These are phyloP conservation scores for Biscutella laevigata DNA, from an alignment of 441 rosid genomes.

Conservation along the genomic window DNA sequence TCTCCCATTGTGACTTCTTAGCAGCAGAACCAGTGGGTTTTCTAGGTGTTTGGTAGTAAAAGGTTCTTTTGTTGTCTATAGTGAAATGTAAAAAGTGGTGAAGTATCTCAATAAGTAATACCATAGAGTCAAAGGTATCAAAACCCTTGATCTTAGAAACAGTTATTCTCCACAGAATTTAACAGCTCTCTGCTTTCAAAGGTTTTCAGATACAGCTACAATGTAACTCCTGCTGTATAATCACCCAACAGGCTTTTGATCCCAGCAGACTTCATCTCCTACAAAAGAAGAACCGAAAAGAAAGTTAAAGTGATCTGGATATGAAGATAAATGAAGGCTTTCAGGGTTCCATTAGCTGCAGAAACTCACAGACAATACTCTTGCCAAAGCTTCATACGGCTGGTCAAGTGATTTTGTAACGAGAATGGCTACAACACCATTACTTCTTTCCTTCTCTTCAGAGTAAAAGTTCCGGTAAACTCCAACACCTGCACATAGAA, in stretches of 20 bases:
- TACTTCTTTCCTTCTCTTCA: slow-evolving; percentile 55
- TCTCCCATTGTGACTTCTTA: too few species aligned
- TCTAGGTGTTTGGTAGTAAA: too few species aligned
- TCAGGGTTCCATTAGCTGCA: not conserved
- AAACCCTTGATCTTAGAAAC: not conserved
- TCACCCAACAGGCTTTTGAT: slow-evolving; percentile 18
- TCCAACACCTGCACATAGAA: slow-evolving; percentile 38
- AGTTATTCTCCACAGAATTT: not conserved
- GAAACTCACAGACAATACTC: slow-evolving; percentile 54
- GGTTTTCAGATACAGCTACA: slow-evolving; percentile 2
- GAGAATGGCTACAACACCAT: slow-evolving; percentile 60
- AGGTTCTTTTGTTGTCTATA: too few species aligned
- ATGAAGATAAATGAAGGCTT: not conserved
- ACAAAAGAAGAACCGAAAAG: not conserved
- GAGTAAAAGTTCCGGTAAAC: slow-evolving; percentile 63
- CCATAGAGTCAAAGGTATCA: not conserved
- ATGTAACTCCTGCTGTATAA: slow-evolving; percentile 2
- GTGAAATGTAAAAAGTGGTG: too few species aligned
- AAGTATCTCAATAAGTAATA: not conserved
- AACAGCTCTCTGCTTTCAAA: not conserved
- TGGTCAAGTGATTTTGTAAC: slow-evolving; percentile 41
- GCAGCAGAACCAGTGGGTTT: too few species aligned
- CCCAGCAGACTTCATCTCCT: slow-evolving; percentile 22
- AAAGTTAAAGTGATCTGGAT: not conserved
- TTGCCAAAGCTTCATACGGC: slow-evolving; percentile 49